Base-by-base conservation (phyloP, 345 rosid genomes). In the Aethionema arabicum region DNA sequence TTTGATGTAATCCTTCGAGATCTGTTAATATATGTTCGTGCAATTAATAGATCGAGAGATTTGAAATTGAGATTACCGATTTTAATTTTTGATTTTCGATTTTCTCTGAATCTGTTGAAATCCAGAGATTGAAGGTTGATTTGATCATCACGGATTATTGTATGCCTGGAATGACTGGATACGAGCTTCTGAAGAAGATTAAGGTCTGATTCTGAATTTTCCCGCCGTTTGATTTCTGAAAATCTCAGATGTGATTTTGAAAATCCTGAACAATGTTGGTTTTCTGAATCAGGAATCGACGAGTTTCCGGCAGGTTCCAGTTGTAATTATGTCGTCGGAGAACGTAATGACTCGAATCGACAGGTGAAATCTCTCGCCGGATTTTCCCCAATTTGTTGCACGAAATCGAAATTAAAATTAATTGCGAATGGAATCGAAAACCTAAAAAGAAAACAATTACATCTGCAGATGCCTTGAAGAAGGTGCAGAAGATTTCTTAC, bases 151-250 rank as follows among this genome's bases (percentile, higher is more conserved):
- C 99, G 2, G 99, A 93, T 58, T 93, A 93, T 59, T 93, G 97
- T 32, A 93, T 93, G 99, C 99, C 99, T 15, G 99, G 88, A 72
- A 93, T 93, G 99, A 89, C 95, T 7, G 99, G 99, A 11, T 93
- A 89, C 62, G 99, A 93, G 67, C 77, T 93, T 70, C 91, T 93
- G 47, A 93, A 89, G 81, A 89, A 89, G 66, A 79, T 93, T 41
- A 93, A 93, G 96, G 98, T 88, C 45, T 33, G 27, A 2, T 21
- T 21, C 27, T 21, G 27, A 27, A 5, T 15, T 57, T 52, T 10
- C 32, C 66, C 65, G 39, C 61, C 67, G 27, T 46, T 38, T 29
- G 27, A 21, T 21, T 37, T 7, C 47, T 0, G 36, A 4, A 21
- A 21, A 21, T 21, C 15, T 16, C 9, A 8, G 11, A 11, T n/a